A percentile compares a stretch with the other conserved stretches of the same genome.
phyloP scores from a whole-genome alignment of 305 asterid species.

The Fraxinus ornus region DNA sequence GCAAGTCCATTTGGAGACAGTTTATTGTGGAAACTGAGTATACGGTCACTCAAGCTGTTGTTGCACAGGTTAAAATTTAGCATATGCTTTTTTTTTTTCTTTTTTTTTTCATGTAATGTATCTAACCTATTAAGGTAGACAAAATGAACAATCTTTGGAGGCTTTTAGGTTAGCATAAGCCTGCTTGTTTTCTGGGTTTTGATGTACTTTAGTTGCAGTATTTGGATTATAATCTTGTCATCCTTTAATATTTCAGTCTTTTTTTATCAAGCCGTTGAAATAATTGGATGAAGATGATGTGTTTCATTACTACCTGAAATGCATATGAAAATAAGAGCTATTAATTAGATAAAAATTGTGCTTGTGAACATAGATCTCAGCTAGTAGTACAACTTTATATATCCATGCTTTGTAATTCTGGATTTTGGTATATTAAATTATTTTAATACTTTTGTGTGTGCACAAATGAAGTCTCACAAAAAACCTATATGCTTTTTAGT shows the following conservation, averaged over 20 bases:
- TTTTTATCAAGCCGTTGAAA: neutral
- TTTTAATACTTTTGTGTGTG: neutral
- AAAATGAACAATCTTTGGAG: neutral
- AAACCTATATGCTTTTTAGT: neutral
- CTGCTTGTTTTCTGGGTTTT: neutral
- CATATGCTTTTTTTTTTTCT: neutral
- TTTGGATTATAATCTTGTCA: neutral
- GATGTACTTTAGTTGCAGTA: neutral
- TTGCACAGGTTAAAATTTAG: constrained; percentile 46
- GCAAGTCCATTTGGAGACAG: constrained; percentile 62
- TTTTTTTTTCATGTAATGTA: neutral
- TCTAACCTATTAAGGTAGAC: neutral
- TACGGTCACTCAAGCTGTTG: constrained; percentile 52
- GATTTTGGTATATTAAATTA: neutral
- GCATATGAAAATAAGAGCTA: neutral
- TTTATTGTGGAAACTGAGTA: constrained; percentile 59
- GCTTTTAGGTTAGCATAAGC: neutral
- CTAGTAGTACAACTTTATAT: neutral
- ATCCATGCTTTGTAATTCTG: neutral
- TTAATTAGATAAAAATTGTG: neutral
- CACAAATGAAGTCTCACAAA: neutral
- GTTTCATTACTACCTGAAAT: neutral
- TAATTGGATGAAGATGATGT: neutral
- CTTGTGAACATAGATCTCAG: neutral
- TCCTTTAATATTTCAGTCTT: neutral